Evolutionary conservation across 805 yeast genomes (phyloP), one percentile per base, ranked within the genome.

Genomic region (Ogataea dorogensis): DNA sequence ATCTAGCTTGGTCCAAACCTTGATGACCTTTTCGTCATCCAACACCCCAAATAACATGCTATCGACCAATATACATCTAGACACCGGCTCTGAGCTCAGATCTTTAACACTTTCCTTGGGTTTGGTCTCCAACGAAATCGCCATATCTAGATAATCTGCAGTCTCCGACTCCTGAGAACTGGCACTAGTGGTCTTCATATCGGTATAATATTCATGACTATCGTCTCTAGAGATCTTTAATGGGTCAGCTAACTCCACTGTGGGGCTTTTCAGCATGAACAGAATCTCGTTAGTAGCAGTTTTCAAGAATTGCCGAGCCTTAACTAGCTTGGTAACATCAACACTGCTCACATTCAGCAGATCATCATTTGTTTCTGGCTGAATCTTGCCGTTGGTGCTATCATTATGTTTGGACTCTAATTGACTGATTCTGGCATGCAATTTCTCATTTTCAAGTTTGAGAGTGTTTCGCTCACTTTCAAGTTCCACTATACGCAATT

Each of bases 401-500:
- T 24, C 18, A 8, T 29, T 28, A 8, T 56, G 44, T 33, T 56
- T 61, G 16, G 45, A 42, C 44, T 70, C 69, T 37, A 75, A 53
- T 32, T 59, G 53, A n/a, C 53, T 49, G 17, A 75, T 67, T 28
- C 56, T 55, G n/a, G 57, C 32, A 16, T 55, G 56, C 36, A 74
- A 69, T 31, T 61, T 67, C 28, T 66, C 70, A 45, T 69, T 71
- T 24, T 64, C 46, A 34, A 64, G 58, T 31, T 61, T 61, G 29
- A 73, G 50, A 2, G 70, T 46, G 44, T 74, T 75, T 24, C 75
- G 49, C 46, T 75, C 79, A 28, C 77, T 71, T 42, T 74, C 79
- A 24, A 75, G 49, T 45, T 72, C 73, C 31, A 70, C 65, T 31
- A 75, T 72, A 36, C 67, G 65, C 47, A 71, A 64, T 51, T 72